Conservation (phyloP, 345 rosid species). For the Brassica carinata region DNA sequence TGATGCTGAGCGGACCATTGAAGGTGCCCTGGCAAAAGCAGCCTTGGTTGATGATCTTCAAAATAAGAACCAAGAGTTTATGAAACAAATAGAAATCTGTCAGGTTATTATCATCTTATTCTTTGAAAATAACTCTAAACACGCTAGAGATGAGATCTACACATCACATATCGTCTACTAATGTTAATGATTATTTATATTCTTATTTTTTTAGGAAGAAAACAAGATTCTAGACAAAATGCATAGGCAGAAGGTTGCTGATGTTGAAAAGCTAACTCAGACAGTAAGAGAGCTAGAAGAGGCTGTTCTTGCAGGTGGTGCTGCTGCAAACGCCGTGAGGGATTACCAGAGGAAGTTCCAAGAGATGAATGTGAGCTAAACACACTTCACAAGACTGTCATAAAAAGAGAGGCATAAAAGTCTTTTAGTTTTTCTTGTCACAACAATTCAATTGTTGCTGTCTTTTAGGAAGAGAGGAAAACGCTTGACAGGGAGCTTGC, state of each 20-base stretch:
- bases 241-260: conserved; percentile 99
- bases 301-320: conserved; percentile 99
- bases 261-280: conserved; percentile 98
- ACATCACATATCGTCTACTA: conserved; percentile 14
- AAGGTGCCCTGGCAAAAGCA: conserved; percentile 89
- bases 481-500: conserved; percentile 98
- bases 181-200: no score
- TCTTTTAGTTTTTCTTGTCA: background rate
- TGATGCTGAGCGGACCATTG: conserved; percentile 94
- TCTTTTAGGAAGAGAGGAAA: conserved; percentile 82
- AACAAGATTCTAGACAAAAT: conserved; percentile 96
- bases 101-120: conserved; percentile 59
- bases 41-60: conserved; percentile 99
- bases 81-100: conserved; percentile 98
- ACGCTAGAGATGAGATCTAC: background rate
- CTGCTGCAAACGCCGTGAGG: conserved; percentile 99
- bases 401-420: no score
- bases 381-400: background rate
- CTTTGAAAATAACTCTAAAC: background rate
- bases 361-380: conserved; percentile 89
- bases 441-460: conserved; percentile 11
- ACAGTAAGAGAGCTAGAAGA: conserved; percentile 97
- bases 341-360: conserved; percentile 97
- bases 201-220: conserved; percentile 68
- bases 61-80: conserved; percentile 93